These are phyloP conservation scores for Vicia faba DNA, from an alignment of 306 rosid genomes.

Conservation along the genomic window DNA sequence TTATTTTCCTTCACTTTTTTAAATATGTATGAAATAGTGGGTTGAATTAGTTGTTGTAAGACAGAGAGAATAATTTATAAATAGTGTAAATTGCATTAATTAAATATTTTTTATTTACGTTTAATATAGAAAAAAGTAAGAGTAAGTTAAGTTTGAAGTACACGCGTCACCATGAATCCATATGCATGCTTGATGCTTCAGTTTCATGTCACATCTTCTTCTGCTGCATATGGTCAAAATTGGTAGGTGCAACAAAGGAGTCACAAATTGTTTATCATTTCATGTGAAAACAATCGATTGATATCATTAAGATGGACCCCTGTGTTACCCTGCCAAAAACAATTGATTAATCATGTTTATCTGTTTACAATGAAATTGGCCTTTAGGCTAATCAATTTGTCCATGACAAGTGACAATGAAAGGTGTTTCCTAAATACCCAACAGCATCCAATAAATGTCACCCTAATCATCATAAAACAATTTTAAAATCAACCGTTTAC, in stretches of 20 bases:
- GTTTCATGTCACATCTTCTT: background rate
- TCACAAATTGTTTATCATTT: background rate
- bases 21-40: too few relatives aligned
- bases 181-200: background rate
- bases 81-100: too few relatives aligned
- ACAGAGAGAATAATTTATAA: too few relatives aligned
- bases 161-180: background rate
- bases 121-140: too few relatives aligned
- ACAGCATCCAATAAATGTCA: slow-evolving; percentile 25
- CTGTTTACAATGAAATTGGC: background rate
- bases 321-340: background rate
- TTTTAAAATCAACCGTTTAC: background rate
- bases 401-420: slow-evolving; percentile 21
- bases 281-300: background rate
- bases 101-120: too few relatives aligned
- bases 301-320: background rate
- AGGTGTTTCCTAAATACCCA: slow-evolving; percentile 38
- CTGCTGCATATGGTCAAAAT: background rate
- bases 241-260: background rate
- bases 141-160: too few relatives aligned
- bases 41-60: too few relatives aligned
- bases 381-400: background rate
- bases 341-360: background rate
- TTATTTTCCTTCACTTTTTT: too few relatives aligned
- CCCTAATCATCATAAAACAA: background rate